These are phyloP conservation scores for Keqinozyma sinolaborantium DNA, from an alignment of 1,139 yeast species.

Conservation along the genomic window DNA sequence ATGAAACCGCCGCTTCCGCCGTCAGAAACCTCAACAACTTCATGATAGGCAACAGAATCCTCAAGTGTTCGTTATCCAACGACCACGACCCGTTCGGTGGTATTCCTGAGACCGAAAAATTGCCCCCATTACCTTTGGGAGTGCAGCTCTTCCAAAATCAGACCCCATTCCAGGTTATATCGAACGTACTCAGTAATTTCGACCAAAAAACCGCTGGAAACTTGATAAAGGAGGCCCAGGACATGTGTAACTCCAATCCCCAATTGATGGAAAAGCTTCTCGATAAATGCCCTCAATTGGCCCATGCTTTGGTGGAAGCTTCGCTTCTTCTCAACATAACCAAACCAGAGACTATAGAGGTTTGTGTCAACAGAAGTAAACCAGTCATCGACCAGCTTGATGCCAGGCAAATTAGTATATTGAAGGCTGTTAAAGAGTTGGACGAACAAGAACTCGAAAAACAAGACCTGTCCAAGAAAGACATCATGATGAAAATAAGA, in stretches of 20 bases:
- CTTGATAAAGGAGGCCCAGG: slow-evolving; percentile 58
- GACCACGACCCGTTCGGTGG: slow-evolving; percentile 26
- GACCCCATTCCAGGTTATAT: slow-evolving; percentile 59
- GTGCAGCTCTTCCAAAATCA: slow-evolving; percentile 51
- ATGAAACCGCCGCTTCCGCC: slow-evolving; percentile 86
- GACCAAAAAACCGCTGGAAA: slow-evolving; percentile 56
- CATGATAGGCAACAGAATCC: slow-evolving; percentile 65
- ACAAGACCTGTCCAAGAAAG: slow-evolving; percentile 58
- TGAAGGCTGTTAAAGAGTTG: slow-evolving; percentile 55
- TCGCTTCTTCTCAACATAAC: slow-evolving; percentile 58
- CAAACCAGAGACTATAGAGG: slow-evolving; percentile 51
- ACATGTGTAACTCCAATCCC: slow-evolving; percentile 61
- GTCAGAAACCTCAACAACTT: slow-evolving; percentile 84
- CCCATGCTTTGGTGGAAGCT: slow-evolving; percentile 80
- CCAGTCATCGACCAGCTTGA: slow-evolving; percentile 40
- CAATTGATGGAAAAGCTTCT: slow-evolving; percentile 61
- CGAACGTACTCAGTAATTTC: slow-evolving; percentile 53
- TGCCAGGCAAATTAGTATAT: slow-evolving; percentile 47
- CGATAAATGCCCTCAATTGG: slow-evolving; percentile 70
- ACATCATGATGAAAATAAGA: slow-evolving; percentile 33
- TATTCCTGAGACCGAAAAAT: slow-evolving; percentile 16
- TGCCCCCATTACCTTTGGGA: slow-evolving; percentile 48
- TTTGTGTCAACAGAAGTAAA: slow-evolving; percentile 31
- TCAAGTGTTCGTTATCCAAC: slow-evolving; percentile 71
- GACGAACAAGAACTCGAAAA: slow-evolving; percentile 60